A percentile compares a stretch with the other conserved stretches of the same genome.
phyloP scores from a whole-genome alignment of 768 basidiomycete species.

The Dioszegia hungarica region DNA sequence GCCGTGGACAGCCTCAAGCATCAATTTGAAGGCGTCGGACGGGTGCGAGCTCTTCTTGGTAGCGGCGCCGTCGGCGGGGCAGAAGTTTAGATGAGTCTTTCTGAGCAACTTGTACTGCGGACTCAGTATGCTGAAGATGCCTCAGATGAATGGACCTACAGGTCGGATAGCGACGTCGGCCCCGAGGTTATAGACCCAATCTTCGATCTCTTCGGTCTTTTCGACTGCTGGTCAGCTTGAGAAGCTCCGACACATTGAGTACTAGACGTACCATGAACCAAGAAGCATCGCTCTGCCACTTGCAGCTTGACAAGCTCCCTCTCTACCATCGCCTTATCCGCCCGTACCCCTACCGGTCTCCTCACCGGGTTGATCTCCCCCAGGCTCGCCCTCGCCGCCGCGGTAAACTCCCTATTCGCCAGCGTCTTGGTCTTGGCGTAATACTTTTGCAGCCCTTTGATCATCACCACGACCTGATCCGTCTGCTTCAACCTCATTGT shows the following conservation, averaged over 20 bases:
- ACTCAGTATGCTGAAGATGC: constrained; percentile 5
- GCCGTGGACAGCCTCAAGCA: constrained; percentile 46
- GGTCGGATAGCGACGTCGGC: constrained; percentile 44
- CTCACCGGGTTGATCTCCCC: constrained; percentile 4
- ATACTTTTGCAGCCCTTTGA: constrained; percentile 42
- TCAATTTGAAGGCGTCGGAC: constrained; percentile 37
- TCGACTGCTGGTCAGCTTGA: constrained; percentile 31
- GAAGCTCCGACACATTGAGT: too few species aligned
- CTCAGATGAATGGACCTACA: constrained; percentile 18
- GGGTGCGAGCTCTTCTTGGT: constrained; percentile 27
- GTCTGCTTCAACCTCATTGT: constrained; percentile 11
- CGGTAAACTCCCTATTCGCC: constrained; percentile 33
- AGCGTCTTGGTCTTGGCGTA: constrained; percentile 33
- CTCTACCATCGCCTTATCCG: constrained; percentile 34
- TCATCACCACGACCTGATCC: constrained; percentile 38
- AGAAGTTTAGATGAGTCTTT: constrained; percentile 45
- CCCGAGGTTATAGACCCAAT: constrained; percentile 42
- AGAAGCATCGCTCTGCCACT: constrained; percentile 34
- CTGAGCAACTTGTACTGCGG: constrained; percentile 39
- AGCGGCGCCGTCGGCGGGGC: constrained; percentile 29
- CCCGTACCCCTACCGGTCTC: background rate
- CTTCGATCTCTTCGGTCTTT: constrained; percentile 44
- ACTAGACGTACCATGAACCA: constrained; percentile 39
- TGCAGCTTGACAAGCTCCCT: constrained; percentile 42
- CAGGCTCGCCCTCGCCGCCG: constrained; percentile 32